Conservation (phyloP, 2,329 filamentous ascomycete species). For the Calonectria pauciramosa region DNA sequence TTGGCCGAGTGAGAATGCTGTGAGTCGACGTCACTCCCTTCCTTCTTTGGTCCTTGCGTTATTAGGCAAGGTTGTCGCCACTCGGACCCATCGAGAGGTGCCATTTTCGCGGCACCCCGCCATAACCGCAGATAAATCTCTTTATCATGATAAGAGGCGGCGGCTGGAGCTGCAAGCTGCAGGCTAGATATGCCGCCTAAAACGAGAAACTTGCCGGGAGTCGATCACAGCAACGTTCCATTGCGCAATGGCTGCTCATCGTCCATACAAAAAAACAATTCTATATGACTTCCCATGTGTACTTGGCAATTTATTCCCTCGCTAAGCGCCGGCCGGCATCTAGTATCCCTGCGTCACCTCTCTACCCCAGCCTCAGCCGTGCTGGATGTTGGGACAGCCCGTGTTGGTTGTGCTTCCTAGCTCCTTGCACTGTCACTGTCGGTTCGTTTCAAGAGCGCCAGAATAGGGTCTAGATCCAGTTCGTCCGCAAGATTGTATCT, state of each 20-base stretch:
- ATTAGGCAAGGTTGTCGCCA: slow-evolving; percentile 16
- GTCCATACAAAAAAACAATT: neutral
- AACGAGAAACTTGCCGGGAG: neutral
- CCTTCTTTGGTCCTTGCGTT: slow-evolving; percentile 16
- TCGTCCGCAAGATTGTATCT: neutral
- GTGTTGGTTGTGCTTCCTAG: neutral
- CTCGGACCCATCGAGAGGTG: slow-evolving; percentile 11
- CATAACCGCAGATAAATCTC: slow-evolving; percentile 12
- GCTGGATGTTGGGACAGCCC: slow-evolving; percentile 1
- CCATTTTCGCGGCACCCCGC: slow-evolving; percentile 16
- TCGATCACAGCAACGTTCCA: neutral
- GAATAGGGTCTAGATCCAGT: neutral
- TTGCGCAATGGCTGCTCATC: neutral
- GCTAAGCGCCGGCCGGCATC: neutral
- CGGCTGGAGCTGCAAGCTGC: slow-evolving; percentile 3
- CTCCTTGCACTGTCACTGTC: neutral
- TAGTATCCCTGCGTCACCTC: neutral
- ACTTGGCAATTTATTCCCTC: slow-evolving; percentile 6
- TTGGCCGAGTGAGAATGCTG: slow-evolving; percentile 11
- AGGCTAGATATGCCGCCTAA: neutral
- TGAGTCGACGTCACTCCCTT: slow-evolving; percentile 19
- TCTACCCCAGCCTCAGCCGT: slow-evolving; percentile 4
- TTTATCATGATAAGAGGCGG: slow-evolving; percentile 9
- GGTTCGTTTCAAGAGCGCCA: neutral
- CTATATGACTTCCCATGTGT: neutral